These are phyloP conservation scores for Salix brachista DNA, from an alignment of 345 rosid species.

Conservation along the genomic window DNA sequence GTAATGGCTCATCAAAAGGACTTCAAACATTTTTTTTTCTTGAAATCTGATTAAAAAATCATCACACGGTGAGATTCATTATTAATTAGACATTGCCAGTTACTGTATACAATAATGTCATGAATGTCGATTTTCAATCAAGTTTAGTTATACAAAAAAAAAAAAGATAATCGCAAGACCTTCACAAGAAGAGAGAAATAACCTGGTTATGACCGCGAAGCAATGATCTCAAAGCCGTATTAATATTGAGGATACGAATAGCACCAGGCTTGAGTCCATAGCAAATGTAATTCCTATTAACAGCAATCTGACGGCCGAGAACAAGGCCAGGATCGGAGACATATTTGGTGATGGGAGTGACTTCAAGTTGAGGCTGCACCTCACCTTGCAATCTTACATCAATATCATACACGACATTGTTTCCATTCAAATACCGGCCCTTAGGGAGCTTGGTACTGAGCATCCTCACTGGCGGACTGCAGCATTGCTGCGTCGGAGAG, in stretches of 20 bases:
- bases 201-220: constrained; percentile 86
- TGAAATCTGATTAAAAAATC: not conserved
- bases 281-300: constrained; percentile 67
- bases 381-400: constrained; percentile 60
- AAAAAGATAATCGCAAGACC: not conserved
- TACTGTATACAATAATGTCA: not conserved
- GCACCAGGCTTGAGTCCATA: constrained; percentile 83
- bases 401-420: constrained; percentile 54
- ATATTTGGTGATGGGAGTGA: constrained; percentile 86
- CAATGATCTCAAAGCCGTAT: constrained; percentile 75
- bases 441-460: constrained; percentile 51
- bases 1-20: not conserved
- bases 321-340: constrained; percentile 77
- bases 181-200: not conserved
- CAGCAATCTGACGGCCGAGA: constrained; percentile 83
- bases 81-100: not conserved
- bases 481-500: constrained; percentile 28
- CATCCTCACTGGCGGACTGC: constrained; percentile 26
- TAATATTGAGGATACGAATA: constrained; percentile 75
- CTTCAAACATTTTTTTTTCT: not conserved
- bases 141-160: not conserved
- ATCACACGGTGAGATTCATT: not conserved
- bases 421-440: constrained; percentile 62
- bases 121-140: not conserved
- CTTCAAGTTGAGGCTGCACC: constrained; percentile 82